These are phyloP conservation scores for Claviceps spartinae DNA, from an alignment of 2,329 filamentous ascomycete genomes.

Conservation along the genomic window DNA sequence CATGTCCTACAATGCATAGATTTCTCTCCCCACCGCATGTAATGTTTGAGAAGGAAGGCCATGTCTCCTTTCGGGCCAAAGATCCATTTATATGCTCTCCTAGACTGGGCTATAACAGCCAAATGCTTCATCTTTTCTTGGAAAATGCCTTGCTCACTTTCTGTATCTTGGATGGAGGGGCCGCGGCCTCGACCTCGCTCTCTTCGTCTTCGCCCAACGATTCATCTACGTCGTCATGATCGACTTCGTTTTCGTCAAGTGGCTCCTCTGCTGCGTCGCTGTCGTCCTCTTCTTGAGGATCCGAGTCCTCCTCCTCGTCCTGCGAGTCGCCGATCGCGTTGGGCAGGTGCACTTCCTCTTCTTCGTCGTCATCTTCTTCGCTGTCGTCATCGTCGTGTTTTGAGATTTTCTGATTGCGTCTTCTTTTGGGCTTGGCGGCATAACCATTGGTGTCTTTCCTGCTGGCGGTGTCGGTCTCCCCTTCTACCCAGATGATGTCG, in stretches of 20 bases:
- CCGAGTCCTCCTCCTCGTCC: conserved; percentile 37
- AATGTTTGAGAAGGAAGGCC: neutral
- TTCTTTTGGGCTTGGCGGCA: conserved; percentile 19
- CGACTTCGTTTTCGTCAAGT: conserved; percentile 44
- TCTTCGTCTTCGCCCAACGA: conserved; percentile 43
- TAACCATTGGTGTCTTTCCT: conserved; percentile 21
- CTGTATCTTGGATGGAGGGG: conserved; percentile 32
- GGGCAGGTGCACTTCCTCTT: conserved; percentile 42
- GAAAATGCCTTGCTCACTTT: conserved; percentile 24
- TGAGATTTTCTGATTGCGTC: conserved; percentile 25
- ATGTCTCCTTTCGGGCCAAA: neutral
- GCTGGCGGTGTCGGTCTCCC: conserved; percentile 47
- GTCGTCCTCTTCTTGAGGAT: conserved; percentile 27
- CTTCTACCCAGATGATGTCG: conserved; percentile 79
- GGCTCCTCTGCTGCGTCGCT: conserved; percentile 34
- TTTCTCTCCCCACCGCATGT: neutral
- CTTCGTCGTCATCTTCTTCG: conserved; percentile 40
- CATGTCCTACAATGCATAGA: neutral
- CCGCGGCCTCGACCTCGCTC: conserved; percentile 34
- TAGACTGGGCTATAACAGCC: neutral
- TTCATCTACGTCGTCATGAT: conserved; percentile 43
- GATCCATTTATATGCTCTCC: neutral
- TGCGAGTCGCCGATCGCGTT: conserved; percentile 48
- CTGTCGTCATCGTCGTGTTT: conserved; percentile 15
- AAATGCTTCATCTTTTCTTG: conserved; percentile 19